Evolutionary conservation across 2,329 filamentous ascomycete genomes (phyloP), one percentile per base, ranked within the genome.

Genomic region (Aureobasidium vineae): DNA sequence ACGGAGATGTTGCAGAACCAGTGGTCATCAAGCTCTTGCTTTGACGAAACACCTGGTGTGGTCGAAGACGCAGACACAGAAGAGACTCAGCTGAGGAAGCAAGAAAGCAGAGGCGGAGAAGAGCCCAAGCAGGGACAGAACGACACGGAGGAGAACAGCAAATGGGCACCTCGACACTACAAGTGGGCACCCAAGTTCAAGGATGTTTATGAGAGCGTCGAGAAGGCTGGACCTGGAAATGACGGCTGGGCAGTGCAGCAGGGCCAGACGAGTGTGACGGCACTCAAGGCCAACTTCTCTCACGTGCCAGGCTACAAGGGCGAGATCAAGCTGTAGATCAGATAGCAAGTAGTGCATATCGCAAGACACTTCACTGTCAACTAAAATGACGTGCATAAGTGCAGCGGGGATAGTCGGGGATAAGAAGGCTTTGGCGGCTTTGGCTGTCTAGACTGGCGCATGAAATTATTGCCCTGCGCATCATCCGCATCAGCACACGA

Each of bases 231-330:
- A 38, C 90, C 91, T 4, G 92, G 92, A 3, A 96, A 92, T 74
- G 95, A 99, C 78, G 95, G 94, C 6, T 97, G 94, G 92, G 89
- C 89, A 41, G 91, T 99, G 28, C 90, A 90, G 75, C 88, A 96
- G 75, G 91, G 92, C 33, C 87, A 89, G 77, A 96, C 94, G 15
- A 95, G 92, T 77, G 87, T 99, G 66, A 97, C 95, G 4, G 91
- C 94, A 16, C 78, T 98, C 71, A 91, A 90, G 77, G 93, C 94
- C 49, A 97, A 97, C 77, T 99, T 97, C 77, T 92, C 90, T 85
- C 91, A 94, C 76, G 84, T 85, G 13, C 79, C 85, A 68, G 83
- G 87, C 68, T 82, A 87, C 72, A 81, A 87, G 69, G 83, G 87
- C 73, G 91, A 96, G 82, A 83, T 97, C 75, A 88, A 89, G 82